Evolutionary conservation across 2,329 filamentous ascomycete genomes (phyloP).

Genomic region (Calonectria fujianensis): DNA sequence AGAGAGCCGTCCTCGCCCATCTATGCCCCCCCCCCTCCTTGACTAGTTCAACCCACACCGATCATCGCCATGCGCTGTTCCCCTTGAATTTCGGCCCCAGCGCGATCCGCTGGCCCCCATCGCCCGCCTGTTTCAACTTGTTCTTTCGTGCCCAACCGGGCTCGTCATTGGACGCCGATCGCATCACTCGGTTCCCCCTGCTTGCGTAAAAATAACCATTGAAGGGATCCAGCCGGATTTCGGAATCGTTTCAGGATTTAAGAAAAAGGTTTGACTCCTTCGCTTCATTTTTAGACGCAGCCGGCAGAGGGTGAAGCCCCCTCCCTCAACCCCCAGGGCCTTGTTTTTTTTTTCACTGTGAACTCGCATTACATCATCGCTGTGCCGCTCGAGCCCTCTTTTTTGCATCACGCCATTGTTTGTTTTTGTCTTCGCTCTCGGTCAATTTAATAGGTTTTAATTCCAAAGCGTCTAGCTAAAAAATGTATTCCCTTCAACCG

Average conservation of each 20-base stretch:
- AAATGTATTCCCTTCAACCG: slow-evolving; percentile 15
- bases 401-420: neutral
- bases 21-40: slow-evolving; percentile 14
- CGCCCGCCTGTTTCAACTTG: slow-evolving; percentile 27
- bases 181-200: slow-evolving; percentile 10
- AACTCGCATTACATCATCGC: neutral
- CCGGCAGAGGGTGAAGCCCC: neutral
- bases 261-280: slow-evolving; percentile 21
- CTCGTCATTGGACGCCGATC: slow-evolving; percentile 32
- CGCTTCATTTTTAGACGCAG: neutral
- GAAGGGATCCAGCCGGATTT: slow-evolving; percentile 25
- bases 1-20: slow-evolving; percentile 4
- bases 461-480: slow-evolving; percentile 28
- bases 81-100: slow-evolving; percentile 39
- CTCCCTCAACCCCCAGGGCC: neutral
- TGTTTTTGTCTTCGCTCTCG: neutral
- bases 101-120: slow-evolving; percentile 19
- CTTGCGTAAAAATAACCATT: slow-evolving; percentile 25
- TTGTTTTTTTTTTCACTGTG: neutral
- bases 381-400: neutral
- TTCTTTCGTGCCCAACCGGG: neutral
- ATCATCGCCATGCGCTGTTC: slow-evolving; percentile 34
- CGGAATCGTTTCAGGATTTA: slow-evolving; percentile 32
- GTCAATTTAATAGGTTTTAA: slow-evolving; percentile 7
- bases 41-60: neutral